These are phyloP conservation scores for Nigrospora oryzae DNA, from an alignment of 2,329 filamentous ascomycete species.

Conservation along the genomic window DNA sequence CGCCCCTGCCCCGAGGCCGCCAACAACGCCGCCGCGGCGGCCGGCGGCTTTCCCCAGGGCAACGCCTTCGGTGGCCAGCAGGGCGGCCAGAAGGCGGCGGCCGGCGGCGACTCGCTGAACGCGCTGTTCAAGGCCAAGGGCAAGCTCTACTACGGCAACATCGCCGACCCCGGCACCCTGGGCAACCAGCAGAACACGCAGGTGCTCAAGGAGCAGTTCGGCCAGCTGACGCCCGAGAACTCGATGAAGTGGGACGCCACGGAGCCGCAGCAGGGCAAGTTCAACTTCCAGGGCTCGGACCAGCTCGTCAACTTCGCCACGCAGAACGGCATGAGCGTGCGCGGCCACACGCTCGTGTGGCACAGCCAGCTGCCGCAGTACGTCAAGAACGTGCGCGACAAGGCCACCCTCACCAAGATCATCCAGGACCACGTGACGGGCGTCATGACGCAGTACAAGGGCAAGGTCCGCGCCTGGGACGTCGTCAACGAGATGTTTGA, in stretches of 20 bases:
- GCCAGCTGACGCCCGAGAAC: constrained; percentile 60
- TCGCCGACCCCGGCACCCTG: constrained; percentile 45
- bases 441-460: constrained; percentile 50
- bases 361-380: constrained; percentile 50
- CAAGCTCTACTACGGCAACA: constrained; percentile 57
- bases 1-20: constrained; percentile 19
- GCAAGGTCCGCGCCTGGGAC: constrained; percentile 44
- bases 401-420: constrained; percentile 39
- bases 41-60: constrained; percentile 19
- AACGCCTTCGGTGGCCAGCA: neutral
- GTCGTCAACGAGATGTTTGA: constrained; percentile 59
- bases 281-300: constrained; percentile 48
- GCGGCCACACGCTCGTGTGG: constrained; percentile 62
- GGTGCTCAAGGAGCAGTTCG: constrained; percentile 53
- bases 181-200: constrained; percentile 36
- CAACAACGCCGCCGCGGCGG: constrained; percentile 33
- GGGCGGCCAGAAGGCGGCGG: neutral
- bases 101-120: constrained; percentile 15
- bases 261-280: constrained; percentile 31
- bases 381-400: constrained; percentile 37
- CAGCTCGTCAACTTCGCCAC: constrained; percentile 50
- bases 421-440: constrained; percentile 52
- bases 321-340: constrained; percentile 47
- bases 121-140: constrained; percentile 49
- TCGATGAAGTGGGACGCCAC: constrained; percentile 60